Evolutionary conservation across 768 basidiomycete species (phyloP).

Genomic region (Mycena crocata): DNA sequence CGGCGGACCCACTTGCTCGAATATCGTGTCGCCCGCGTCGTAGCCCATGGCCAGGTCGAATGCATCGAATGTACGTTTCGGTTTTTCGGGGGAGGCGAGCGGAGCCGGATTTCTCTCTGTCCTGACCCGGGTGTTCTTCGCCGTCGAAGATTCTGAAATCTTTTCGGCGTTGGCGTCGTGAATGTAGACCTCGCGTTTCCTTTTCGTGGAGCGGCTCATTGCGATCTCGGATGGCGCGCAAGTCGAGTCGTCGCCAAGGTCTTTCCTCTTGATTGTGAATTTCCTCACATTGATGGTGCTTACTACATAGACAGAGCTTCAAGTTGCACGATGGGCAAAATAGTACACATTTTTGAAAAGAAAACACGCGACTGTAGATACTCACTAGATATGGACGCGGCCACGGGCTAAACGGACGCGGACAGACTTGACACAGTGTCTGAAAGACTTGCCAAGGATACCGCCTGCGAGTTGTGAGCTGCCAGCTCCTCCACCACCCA

Average conservation of each 20-base stretch:
- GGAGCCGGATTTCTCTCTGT: background rate
- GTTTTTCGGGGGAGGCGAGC: slow-evolving; percentile 9
- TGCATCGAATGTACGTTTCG: background rate
- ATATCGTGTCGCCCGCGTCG: background rate
- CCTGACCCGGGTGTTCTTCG: background rate
- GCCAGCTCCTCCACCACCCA: background rate
- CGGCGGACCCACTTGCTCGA: background rate
- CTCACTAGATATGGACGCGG: no score
- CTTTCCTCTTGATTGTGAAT: no score
- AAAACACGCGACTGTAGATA: no score
- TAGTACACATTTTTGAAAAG: no score
- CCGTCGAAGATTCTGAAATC: background rate
- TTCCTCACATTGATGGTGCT: no score
- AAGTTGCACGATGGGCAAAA: no score
- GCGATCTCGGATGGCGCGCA: background rate
- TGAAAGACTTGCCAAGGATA: no score
- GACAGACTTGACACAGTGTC: no score
- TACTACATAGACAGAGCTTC: no score
- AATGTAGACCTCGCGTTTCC: background rate
- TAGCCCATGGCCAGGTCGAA: slow-evolving; percentile 14
- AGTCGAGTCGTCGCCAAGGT: background rate
- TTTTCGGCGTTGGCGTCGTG: background rate
- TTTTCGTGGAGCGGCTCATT: background rate
- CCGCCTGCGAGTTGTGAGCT: no score
- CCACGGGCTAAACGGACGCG: no score